Evolutionary conservation across 805 yeast genomes (phyloP), one percentile per base, ranked within the genome.

Genomic region (Yarrowia yakushimensis): DNA sequence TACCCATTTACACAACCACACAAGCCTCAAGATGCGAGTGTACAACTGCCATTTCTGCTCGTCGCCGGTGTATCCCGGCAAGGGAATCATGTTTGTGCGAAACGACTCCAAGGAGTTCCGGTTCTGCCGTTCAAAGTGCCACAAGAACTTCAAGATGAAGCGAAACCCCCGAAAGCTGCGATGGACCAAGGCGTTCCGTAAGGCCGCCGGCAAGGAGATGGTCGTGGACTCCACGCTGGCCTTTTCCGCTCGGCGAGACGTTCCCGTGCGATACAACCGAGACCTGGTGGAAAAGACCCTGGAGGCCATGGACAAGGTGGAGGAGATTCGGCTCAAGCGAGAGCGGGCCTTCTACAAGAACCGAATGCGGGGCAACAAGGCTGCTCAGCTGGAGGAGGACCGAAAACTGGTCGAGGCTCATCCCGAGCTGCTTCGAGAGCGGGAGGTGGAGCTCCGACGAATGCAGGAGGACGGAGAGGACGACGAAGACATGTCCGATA

Each of bases 161-260:
- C 87, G 99, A 78, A 94, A 94, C 80, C 99, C 99, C 70, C 87
- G 99, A 79, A 94, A 94, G 77, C 85, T 92, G 77, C 88, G 84
- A 78, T 94, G 99, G 99, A 94, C 99, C 63, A 94, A 94, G 77
- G 98, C 99, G 1, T 94, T 94, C 83, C 85, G 99, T 79, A 94
- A 94, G 76, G 96, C 98, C 66, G 98, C 98, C 46, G 99, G 99
- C 71, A 94, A 94, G 76, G 99, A 94, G 75, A 83, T 94, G 81
- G 97, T 96, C 23, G 98, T 94, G 64, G 99, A 94, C 73, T 88
- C 97, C 5, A 92, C 99, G 4, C 82, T 94, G 71, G 89, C 98
- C 0, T 94, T 94, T 76, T 96, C 97, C 64, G 92, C 96, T 68
- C 90, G 97, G 79, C 89, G 99, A 81, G 92, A 94, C 74, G 94